phyloP scores from a whole-genome alignment of 2,329 filamentous ascomycete genomes.

The Penicillium glabrum region DNA sequence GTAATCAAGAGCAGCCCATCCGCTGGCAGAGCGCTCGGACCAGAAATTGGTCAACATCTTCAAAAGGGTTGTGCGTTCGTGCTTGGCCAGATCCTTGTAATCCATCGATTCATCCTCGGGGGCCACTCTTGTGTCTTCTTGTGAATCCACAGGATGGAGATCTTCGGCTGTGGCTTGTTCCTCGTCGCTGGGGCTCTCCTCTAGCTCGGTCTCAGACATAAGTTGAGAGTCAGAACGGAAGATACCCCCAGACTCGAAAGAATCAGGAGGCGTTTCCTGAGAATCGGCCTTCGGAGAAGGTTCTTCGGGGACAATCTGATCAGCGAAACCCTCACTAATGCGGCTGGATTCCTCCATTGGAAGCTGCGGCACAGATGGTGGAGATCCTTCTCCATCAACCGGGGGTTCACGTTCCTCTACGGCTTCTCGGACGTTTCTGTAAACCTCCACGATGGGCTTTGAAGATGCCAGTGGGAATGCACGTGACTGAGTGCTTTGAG shows the following conservation, averaged over 20 bases:
- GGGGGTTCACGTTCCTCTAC: conserved; percentile 74
- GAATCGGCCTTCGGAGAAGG: conserved; percentile 36
- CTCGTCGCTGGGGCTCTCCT: conserved; percentile 67
- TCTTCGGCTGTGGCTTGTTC: conserved; percentile 71
- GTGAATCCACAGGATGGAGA: conserved; percentile 57
- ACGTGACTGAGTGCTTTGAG: conserved; percentile 72
- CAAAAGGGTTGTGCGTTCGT: conserved; percentile 90
- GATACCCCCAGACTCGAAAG: conserved; percentile 44
- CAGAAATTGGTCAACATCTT: conserved; percentile 97
- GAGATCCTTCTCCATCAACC: conserved; percentile 58
- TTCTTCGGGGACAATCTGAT: conserved; percentile 24
- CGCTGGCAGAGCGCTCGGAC: conserved; percentile 94
- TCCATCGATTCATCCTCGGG: conserved; percentile 58
- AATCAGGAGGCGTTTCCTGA: conserved; percentile 31
- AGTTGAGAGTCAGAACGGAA: conserved; percentile 50
- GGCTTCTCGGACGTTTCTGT: conserved; percentile 88
- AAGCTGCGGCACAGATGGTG: conserved; percentile 26
- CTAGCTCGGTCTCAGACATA: conserved; percentile 67
- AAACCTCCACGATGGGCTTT: conserved; percentile 95
- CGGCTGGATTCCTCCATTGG: conserved; percentile 34
- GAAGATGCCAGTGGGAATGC: conserved; percentile 88
- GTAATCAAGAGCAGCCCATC: conserved; percentile 90
- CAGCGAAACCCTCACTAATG: conserved; percentile 27
- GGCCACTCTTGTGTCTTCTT: conserved; percentile 54
- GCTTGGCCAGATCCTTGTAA: conserved; percentile 76